Evolutionary conservation across 345 rosid genomes (phyloP), one percentile per base, ranked within the genome.

Genomic region (Barbarea vulgaris): DNA sequence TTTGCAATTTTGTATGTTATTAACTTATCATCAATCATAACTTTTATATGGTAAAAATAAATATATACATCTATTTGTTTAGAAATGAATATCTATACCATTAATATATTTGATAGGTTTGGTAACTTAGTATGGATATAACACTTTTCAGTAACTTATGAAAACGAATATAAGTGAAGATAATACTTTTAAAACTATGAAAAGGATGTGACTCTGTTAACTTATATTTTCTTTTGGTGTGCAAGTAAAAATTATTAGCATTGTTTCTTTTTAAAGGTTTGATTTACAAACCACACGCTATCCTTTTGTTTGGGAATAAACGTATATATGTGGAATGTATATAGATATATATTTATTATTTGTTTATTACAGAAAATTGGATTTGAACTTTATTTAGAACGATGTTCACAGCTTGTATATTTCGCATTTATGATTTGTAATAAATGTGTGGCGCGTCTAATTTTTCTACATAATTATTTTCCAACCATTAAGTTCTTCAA

Each of bases 231-330:
- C 12, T 22, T 54, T 50, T 44, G 58, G 52, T 44, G 58, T 34
- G 15, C 10, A 62, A 52, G 30, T 75, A 59, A 61, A 44, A 69
- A 44, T 77, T 70, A 77, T 70, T 56, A 64, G 67, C 72, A 63
- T 48, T 27, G 13, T 77, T 77, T 71, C 80, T 71, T 57, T 48
- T 56, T 70, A 15, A 21, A 42, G 67, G 76, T 77, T 70, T 64
- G 41, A 70, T 77, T 77, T 70, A n/a, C 37, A 11, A 77, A 77
- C 67, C 61, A 77, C 80, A 77, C 80, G 72, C 76, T 64, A 77
- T 17, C 72, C 2, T 70, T 64, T 56, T 77, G 76, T 77, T 70
- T 70, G 67, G 76, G 76, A 3, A 33, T 34, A 70, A 28, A 14
- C 37, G 39, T 64, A 34, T 64, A 57, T 34, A 54, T 48, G 15